Evolutionary conservation across 805 yeast genomes (phyloP).

Genomic region (Pichia nanzhaoensis): DNA sequence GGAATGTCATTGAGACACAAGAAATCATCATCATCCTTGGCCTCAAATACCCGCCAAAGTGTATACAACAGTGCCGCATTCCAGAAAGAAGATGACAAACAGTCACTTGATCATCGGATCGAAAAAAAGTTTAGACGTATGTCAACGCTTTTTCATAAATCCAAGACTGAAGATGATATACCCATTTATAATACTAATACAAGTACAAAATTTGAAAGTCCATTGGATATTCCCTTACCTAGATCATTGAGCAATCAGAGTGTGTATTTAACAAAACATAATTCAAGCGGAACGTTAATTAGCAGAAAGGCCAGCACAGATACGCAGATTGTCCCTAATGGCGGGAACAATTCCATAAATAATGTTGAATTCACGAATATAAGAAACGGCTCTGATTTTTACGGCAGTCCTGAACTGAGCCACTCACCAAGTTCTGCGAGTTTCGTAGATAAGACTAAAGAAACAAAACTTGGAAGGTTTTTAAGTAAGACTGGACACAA

Average conservation of each 20-base stretch:
- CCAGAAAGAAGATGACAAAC: not conserved
- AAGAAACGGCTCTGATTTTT: conserved; percentile 12
- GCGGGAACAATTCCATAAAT: conserved; percentile 7
- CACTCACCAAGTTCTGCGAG: conserved; percentile 6
- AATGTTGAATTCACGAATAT: conserved; percentile 32
- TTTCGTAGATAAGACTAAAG: conserved; percentile 6
- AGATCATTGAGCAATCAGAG: not conserved
- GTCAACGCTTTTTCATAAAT: conserved; percentile 10
- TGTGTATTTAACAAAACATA: conserved; percentile 9
- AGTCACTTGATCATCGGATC: not conserved
- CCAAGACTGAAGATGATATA: conserved; percentile 1
- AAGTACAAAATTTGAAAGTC: not conserved
- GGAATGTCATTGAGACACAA: conserved; percentile 5
- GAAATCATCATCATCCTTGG: conserved; percentile 6
- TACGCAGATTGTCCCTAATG: not conserved
- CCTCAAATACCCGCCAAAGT: not conserved
- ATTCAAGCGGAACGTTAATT: conserved; percentile 20
- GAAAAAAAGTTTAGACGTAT: conserved; percentile 8
- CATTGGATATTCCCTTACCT: conserved; percentile 4
- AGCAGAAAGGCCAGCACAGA: not conserved
- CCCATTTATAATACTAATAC: not conserved
- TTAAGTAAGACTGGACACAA: conserved; percentile 7
- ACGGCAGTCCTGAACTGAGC: conserved; percentile 1
- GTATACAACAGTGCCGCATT: no score
- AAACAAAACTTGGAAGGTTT: conserved; percentile 5